Evolutionary conservation across 805 yeast species (phyloP).

Genomic region (Komagataella kurtzmanii): DNA sequence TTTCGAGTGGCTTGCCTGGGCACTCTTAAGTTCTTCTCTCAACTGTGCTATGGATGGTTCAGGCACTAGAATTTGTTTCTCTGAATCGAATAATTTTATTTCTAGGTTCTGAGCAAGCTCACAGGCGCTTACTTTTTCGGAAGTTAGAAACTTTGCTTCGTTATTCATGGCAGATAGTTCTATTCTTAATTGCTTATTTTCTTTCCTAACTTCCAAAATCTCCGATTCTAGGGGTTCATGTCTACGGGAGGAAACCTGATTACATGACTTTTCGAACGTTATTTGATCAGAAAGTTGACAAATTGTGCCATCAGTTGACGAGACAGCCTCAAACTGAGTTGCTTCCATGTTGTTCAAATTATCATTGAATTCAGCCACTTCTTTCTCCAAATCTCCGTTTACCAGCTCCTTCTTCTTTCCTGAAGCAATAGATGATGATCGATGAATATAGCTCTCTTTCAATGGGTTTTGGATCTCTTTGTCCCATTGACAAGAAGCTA

Average conservation of each 20-base stretch:
- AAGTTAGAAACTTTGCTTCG: not conserved
- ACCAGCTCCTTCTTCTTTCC: not conserved
- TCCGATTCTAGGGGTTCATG: too few species aligned
- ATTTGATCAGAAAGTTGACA: too few species aligned
- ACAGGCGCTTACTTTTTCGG: not conserved
- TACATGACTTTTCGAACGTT: too few species aligned
- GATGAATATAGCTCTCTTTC: not conserved
- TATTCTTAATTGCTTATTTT: not conserved
- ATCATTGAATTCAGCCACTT: not conserved
- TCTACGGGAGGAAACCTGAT: too few species aligned
- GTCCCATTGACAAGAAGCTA: not conserved
- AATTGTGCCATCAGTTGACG: too few species aligned
- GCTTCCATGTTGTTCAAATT: too few species aligned
- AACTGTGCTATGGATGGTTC: not conserved
- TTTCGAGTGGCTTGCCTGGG: not conserved
- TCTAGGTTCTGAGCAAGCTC: not conserved
- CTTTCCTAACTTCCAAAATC: not conserved
- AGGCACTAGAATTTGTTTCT: not conserved
- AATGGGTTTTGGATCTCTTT: not conserved
- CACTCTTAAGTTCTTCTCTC: not conserved
- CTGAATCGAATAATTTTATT: not conserved
- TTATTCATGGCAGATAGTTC: not conserved
- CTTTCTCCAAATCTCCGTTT: not conserved
- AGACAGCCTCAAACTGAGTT: too few species aligned
- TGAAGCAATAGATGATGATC: not conserved